Percentiles rank a stretch among this genome's conserved stretches.
Evolutionary conservation across 225 moss, liverwort and hornwort species (phyloP).

Genomic region (Climacium dendroides): DNA sequence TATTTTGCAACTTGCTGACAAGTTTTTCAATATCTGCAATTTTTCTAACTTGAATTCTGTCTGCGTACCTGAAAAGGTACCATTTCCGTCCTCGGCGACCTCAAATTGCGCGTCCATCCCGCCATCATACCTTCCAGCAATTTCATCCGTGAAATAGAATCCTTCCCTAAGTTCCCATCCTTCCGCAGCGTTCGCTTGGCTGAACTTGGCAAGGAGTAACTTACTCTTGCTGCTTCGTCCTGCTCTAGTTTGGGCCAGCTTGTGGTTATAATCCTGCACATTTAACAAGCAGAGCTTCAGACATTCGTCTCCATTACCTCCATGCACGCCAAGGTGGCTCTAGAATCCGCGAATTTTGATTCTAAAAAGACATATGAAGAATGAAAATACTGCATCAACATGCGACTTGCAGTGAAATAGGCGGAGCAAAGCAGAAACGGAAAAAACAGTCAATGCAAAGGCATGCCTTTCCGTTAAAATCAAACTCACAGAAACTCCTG

Average conservation of each 20-base stretch:
- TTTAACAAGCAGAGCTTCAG: not conserved
- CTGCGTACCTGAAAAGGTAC: constrained; percentile 57
- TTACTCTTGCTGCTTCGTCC: constrained; percentile 99
- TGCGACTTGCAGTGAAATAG: not conserved
- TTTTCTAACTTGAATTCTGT: not conserved
- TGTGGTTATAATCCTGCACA: constrained; percentile 90
- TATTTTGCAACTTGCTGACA: not conserved
- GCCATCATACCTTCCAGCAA: constrained; percentile 82
- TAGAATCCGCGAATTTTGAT: not conserved
- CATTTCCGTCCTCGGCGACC: constrained; percentile 75
- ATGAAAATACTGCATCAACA: not conserved
- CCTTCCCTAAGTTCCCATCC: constrained; percentile 96
- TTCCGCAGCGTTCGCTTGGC: constrained; percentile 43
- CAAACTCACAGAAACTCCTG: not conserved
- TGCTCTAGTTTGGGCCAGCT: constrained; percentile 82
- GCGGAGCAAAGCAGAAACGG: not conserved
- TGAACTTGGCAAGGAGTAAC: constrained; percentile 80
- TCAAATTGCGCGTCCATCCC: constrained; percentile 99
- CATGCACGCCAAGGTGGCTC: not conserved
- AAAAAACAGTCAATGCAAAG: not conserved
- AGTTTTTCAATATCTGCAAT: not conserved
- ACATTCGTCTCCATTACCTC: not conserved
- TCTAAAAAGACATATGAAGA: not conserved
- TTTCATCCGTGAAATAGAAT: constrained; percentile 79
- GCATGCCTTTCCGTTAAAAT: not conserved